Conservation (phyloP, 495 filamentous ascomycete genomes). For the Bacidia rubella region DNA sequence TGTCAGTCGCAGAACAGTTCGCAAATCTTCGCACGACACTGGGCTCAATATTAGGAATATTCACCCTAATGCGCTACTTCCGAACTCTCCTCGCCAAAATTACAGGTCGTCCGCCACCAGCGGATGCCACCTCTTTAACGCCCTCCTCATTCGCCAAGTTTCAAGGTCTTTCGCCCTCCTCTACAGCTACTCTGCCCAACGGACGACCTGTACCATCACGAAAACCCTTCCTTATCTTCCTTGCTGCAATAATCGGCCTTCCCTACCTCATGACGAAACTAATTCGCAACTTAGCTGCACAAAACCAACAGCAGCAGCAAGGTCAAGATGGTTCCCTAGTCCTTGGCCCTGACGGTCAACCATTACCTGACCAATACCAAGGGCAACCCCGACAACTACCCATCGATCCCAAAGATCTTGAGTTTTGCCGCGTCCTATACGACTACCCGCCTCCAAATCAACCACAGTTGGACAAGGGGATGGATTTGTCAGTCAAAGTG, state of each 20-base stretch:
- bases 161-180: conserved; percentile 41
- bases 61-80: conserved; percentile 88
- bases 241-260: conserved; percentile 84
- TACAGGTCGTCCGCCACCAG: conserved; percentile 85
- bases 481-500: conserved; percentile 87
- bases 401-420: conserved; percentile 74
- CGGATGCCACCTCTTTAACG: conserved; percentile 71
- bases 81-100: conserved; percentile 81
- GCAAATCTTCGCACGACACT: conserved; percentile 86
- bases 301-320: conserved; percentile 72
- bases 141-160: conserved; percentile 83
- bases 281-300: conserved; percentile 71
- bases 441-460: conserved; percentile 73
- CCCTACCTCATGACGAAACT: conserved; percentile 93
- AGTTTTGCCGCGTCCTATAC: conserved; percentile 89
- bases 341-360: conserved; percentile 37
- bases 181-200: conserved; percentile 38
- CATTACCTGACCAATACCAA: conserved; percentile 18
- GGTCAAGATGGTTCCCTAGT: conserved; percentile 42
- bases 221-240: conserved; percentile 93
- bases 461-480: conserved; percentile 39
- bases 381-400: conserved; percentile 23
- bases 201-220: conserved; percentile 61
- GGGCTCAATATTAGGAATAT: conserved; percentile 88
- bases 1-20: conserved; percentile 95